phyloP scores from a whole-genome alignment of 176 grass and related monocot genomes.

The Hordeum marinum region DNA sequence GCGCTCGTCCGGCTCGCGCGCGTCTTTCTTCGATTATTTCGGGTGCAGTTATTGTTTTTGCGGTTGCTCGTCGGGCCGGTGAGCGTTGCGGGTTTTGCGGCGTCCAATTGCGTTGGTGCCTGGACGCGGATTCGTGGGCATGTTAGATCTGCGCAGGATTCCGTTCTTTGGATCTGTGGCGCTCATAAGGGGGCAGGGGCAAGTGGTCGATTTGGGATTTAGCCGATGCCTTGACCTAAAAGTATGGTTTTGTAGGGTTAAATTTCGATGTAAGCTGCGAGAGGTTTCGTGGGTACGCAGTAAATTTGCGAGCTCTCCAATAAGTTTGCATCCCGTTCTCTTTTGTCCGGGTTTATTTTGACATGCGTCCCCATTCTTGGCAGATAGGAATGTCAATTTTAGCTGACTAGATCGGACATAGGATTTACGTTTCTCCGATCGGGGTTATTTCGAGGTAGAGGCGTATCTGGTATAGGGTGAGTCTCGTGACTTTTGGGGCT shows the following conservation, averaged over 20 bases:
- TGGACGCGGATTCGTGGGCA: background rate
- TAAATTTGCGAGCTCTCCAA: background rate
- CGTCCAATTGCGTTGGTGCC: background rate
- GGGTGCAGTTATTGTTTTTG: background rate
- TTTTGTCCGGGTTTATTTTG: background rate
- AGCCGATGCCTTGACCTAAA: background rate
- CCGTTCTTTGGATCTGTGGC: background rate
- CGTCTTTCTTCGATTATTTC: background rate
- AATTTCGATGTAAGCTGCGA: background rate
- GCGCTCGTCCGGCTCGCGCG: background rate
- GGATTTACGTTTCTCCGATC: background rate
- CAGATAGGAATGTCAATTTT: background rate
- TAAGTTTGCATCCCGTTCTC: background rate
- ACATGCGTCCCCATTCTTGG: background rate
- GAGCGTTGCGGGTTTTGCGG: background rate
- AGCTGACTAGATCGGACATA: background rate
- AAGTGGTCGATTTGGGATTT: background rate
- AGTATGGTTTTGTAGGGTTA: background rate
- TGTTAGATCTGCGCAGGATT: background rate
- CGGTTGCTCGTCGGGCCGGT: background rate
- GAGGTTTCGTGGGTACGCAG: background rate
- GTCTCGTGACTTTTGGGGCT: background rate
- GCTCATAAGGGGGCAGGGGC: background rate
- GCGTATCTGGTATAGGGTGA: background rate
- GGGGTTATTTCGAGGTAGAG: background rate